Conservation (phyloP, 1,284 basidiomycete species). For the Cutaneotrichosporon cutaneum region DNA sequence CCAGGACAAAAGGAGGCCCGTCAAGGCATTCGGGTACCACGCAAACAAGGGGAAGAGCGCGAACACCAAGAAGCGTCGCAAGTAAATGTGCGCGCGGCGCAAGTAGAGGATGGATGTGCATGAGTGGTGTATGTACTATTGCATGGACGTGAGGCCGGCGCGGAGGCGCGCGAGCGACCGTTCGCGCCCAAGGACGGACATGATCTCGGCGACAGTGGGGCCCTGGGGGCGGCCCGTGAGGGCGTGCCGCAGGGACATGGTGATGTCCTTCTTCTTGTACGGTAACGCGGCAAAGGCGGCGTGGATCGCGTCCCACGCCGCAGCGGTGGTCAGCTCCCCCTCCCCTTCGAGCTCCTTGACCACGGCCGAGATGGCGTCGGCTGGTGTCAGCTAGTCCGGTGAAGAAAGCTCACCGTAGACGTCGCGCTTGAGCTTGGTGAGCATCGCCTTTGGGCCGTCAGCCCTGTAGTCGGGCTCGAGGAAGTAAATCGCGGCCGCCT, state of each 20-base stretch:
- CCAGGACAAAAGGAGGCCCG: conserved; percentile 5
- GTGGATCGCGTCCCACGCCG: conserved; percentile 56
- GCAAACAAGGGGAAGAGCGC: neutral
- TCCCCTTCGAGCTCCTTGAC: conserved; percentile 27
- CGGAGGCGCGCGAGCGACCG: conserved; percentile 26
- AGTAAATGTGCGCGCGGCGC: neutral
- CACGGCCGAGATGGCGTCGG: conserved; percentile 27
- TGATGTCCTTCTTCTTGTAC: conserved; percentile 60
- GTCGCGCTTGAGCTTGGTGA: conserved; percentile 54
- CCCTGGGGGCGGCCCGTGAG: conserved; percentile 66
- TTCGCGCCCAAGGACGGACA: conserved; percentile 36
- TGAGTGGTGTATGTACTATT: conserved; percentile 7
- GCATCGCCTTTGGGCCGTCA: conserved; percentile 61
- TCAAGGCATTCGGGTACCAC: conserved; percentile 1
- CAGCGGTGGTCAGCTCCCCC: conserved; percentile 25
- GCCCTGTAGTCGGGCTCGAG: conserved; percentile 62
- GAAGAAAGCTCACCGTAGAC: conserved; percentile 54
- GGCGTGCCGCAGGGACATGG: conserved; percentile 71
- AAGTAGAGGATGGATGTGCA: neutral
- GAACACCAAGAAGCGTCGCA: neutral
- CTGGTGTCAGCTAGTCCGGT: conserved; percentile 17
- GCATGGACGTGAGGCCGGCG: conserved; percentile 16
- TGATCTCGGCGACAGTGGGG: conserved; percentile 37
- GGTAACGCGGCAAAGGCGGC: conserved; percentile 53
- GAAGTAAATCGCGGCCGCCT: conserved; percentile 72